Percentiles rank a stretch among this genome's conserved stretches.
Conservation (phyloP, 192 early-diverging fungal genomes). For the Coemansia sp. region DNA sequence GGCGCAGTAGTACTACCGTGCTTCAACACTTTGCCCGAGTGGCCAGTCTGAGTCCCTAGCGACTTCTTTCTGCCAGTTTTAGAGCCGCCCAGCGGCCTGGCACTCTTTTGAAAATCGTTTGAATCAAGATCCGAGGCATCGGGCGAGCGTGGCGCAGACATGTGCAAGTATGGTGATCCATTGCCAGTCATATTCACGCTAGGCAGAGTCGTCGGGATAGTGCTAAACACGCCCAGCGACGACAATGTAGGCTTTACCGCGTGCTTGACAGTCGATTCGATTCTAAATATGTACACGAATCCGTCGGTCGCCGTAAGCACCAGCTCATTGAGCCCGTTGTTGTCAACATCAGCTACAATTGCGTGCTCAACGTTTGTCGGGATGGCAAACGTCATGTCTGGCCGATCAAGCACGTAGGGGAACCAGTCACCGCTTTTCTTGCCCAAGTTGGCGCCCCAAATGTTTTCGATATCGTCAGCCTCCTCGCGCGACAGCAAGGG, state of each 20-base stretch:
- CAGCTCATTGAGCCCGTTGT: conserved; percentile 58
- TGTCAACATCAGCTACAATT: conserved; percentile 54
- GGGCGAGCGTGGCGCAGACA: conserved; percentile 56
- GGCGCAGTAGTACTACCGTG: not conserved
- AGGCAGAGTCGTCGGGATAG: conserved; percentile 41
- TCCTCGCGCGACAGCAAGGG: conserved; percentile 40
- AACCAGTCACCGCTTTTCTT: conserved; percentile 59
- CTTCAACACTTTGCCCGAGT: not conserved
- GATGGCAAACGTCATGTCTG: conserved; percentile 54
- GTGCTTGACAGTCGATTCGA: conserved; percentile 46
- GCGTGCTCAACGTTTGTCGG: conserved; percentile 58
- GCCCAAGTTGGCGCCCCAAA: conserved; percentile 55
- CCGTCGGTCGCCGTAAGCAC: conserved; percentile 57
- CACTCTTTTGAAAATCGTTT: conserved; percentile 12
- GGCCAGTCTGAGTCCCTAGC: not conserved
- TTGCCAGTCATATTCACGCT: conserved; percentile 46
- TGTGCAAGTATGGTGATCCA: conserved; percentile 53
- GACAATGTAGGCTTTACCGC: conserved; percentile 40
- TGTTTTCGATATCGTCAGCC: conserved; percentile 51
- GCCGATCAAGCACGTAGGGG: conserved; percentile 47
- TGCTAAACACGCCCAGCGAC: conserved; percentile 43
- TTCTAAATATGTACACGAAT: conserved; percentile 56
- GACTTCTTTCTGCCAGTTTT: not conserved
- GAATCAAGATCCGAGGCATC: conserved; percentile 48
- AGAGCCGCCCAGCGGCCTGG: not conserved